Evolutionary conservation across 2,329 filamentous ascomycete genomes (phyloP).

Genomic region (Xenoacremonium recifei): DNA sequence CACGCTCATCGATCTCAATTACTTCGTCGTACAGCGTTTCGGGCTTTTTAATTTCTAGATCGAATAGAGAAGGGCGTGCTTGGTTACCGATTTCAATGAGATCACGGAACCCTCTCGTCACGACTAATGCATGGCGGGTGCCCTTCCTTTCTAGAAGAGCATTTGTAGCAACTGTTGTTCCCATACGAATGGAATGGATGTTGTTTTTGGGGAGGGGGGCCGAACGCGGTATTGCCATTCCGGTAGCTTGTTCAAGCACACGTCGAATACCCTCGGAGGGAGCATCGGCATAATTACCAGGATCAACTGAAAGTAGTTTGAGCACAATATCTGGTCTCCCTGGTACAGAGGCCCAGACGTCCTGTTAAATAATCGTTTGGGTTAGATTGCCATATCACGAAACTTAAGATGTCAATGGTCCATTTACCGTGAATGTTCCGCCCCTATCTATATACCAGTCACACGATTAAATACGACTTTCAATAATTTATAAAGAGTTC

Average conservation of each 20-base stretch:
- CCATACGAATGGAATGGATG: slow-evolving; percentile 69
- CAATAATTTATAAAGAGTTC: too few species aligned
- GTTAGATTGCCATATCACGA: too few species aligned
- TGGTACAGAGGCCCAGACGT: slow-evolving; percentile 11
- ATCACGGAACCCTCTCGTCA: slow-evolving; percentile 55
- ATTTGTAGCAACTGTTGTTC: slow-evolving; percentile 74
- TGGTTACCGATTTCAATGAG: slow-evolving; percentile 72
- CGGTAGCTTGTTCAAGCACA: too few species aligned
- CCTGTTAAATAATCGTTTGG: too few species aligned
- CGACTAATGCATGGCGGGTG: slow-evolving; percentile 66
- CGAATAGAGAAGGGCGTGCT: slow-evolving; percentile 69
- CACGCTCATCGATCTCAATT: slow-evolving; percentile 69
- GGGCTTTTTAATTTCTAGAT: slow-evolving; percentile 65
- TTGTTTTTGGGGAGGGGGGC: slow-evolving; percentile 25
- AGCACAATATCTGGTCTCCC: slow-evolving; percentile 8
- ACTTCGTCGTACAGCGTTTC: slow-evolving; percentile 68
- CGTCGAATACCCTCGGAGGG: slow-evolving; percentile 68
- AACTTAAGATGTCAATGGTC: too few species aligned
- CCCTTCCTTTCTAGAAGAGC: slow-evolving; percentile 69
- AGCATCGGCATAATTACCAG: slow-evolving; percentile 68
- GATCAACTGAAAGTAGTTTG: slow-evolving; percentile 49
- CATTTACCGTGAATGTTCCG: slow-evolving; percentile 11
- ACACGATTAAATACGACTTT: too few species aligned
- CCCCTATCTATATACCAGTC: slow-evolving; percentile 8
- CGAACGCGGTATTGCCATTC: too few species aligned